These are phyloP conservation scores for Arthrobotrys megalospora DNA, from an alignment of 2,329 filamentous ascomycete species.

Conservation along the genomic window DNA sequence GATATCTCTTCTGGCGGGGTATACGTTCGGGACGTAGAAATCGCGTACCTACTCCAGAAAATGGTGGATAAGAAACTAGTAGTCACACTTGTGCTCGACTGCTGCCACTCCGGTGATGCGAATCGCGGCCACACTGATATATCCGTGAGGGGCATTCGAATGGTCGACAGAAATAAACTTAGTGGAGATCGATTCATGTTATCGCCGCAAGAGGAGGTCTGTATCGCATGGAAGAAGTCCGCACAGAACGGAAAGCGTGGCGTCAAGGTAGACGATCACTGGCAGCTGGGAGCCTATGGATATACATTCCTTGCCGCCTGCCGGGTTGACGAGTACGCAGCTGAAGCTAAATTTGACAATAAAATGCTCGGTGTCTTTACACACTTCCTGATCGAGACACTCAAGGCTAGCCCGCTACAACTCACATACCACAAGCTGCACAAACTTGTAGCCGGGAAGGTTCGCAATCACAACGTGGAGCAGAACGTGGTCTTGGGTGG, in stretches of 20 bases:
- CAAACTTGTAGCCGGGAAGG: neutral
- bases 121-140: constrained; percentile 16
- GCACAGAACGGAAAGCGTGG: neutral
- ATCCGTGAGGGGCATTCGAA: neutral
- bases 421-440: constrained; percentile 28
- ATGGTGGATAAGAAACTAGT: constrained; percentile 59
- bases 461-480: neutral
- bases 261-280: neutral
- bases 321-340: constrained; percentile 9
- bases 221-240: neutral
- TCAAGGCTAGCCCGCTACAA: neutral
- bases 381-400: neutral
- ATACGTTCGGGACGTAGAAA: constrained; percentile 48
- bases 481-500: constrained; percentile 20
- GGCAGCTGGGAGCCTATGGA: constrained; percentile 1
- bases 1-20: constrained; percentile 26
- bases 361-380: constrained; percentile 16
- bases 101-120: constrained; percentile 60
- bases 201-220: neutral
- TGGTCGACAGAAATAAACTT: neutral
- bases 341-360: neutral
- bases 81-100: constrained; percentile 60
- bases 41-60: constrained; percentile 40
- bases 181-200: neutral
- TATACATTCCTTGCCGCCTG: constrained; percentile 21